phyloP scores from a whole-genome alignment of 2,329 filamentous ascomycete species.

The Cercospora beticola region DNA sequence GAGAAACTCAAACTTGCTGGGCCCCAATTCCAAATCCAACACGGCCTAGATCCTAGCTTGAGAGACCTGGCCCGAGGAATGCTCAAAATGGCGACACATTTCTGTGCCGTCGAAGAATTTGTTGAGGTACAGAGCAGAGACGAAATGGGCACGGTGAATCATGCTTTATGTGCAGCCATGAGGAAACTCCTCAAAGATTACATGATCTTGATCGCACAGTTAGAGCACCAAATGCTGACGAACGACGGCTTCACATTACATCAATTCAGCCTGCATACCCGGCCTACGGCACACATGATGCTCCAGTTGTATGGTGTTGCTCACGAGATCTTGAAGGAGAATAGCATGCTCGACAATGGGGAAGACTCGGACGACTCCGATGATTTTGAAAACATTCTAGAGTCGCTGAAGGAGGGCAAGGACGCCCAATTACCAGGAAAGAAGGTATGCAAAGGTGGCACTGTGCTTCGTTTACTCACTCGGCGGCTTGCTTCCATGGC shows the following conservation, averaged over 20 bases:
- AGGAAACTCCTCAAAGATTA: constrained; percentile 91
- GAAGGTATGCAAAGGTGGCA: constrained; percentile 95
- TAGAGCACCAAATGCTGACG: constrained; percentile 89
- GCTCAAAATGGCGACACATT: constrained; percentile 92
- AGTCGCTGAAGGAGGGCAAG: constrained; percentile 82
- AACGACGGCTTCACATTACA: constrained; percentile 89
- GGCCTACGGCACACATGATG: constrained; percentile 88
- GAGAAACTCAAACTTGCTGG: constrained; percentile 86
- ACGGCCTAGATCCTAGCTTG: constrained; percentile 86
- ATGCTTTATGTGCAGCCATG: constrained; percentile 93
- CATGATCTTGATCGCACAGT: constrained; percentile 83
- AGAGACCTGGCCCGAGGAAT: constrained; percentile 84
- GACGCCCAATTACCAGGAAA: constrained; percentile 81
- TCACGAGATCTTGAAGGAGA: constrained; percentile 82
- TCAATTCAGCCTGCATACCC: constrained; percentile 85
- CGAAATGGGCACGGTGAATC: constrained; percentile 91
- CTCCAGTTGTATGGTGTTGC: constrained; percentile 84
- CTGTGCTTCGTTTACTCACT: constrained; percentile 85
- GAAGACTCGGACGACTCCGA: constrained; percentile 64
- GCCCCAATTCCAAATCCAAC: constrained; percentile 73
- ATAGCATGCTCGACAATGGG: constrained; percentile 80
- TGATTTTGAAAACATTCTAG: constrained; percentile 89
- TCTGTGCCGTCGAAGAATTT: constrained; percentile 86
- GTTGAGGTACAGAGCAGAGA: constrained; percentile 91
- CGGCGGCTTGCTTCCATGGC: constrained; percentile 84